A percentile compares a stretch with the other conserved stretches of the same genome.
Conservation (phyloP, 2,329 filamentous ascomycete species). For the Aspergillus sp. region DNA sequence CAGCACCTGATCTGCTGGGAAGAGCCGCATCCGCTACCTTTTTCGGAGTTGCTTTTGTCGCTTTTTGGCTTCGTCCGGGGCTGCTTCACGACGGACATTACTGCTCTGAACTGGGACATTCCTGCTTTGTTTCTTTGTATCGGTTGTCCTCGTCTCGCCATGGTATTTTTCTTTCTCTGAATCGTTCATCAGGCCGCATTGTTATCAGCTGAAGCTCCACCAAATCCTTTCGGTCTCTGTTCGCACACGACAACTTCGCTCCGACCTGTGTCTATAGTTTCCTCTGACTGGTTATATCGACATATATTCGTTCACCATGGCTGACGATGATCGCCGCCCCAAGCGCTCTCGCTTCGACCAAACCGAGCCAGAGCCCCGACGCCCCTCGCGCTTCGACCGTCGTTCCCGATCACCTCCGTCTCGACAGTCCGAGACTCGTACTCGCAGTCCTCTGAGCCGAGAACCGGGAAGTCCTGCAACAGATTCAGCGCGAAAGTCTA, state of each 20-base stretch:
- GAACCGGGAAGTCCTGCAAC: constrained; percentile 42
- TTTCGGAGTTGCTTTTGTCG: too few relatives aligned
- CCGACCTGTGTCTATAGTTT: neutral
- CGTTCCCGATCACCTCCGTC: constrained; percentile 75
- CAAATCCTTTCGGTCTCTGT: constrained; percentile 4
- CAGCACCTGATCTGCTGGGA: constrained; percentile 3
- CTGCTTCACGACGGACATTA: too few relatives aligned
- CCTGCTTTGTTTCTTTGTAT: neutral
- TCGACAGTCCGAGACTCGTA: constrained; percentile 62
- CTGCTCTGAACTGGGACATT: neutral
- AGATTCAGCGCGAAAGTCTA: constrained; percentile 36
- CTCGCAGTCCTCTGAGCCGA: constrained; percentile 67
- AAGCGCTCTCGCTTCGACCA: constrained; percentile 95
- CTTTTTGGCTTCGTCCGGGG: too few relatives aligned
- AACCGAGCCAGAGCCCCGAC: constrained; percentile 70
- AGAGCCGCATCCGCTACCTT: neutral
- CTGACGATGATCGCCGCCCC: constrained; percentile 64
- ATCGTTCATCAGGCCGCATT: too few relatives aligned
- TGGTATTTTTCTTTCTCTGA: neutral
- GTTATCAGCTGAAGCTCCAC: constrained; percentile 9
- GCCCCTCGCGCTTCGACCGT: constrained; percentile 76
- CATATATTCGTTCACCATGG: constrained; percentile 46
- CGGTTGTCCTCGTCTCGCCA: too few relatives aligned
- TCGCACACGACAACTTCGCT: constrained; percentile 5
- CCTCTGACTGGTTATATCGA: neutral